phyloP scores from a whole-genome alignment of 1,284 basidiomycete species.

The Dichomitus squalens region DNA sequence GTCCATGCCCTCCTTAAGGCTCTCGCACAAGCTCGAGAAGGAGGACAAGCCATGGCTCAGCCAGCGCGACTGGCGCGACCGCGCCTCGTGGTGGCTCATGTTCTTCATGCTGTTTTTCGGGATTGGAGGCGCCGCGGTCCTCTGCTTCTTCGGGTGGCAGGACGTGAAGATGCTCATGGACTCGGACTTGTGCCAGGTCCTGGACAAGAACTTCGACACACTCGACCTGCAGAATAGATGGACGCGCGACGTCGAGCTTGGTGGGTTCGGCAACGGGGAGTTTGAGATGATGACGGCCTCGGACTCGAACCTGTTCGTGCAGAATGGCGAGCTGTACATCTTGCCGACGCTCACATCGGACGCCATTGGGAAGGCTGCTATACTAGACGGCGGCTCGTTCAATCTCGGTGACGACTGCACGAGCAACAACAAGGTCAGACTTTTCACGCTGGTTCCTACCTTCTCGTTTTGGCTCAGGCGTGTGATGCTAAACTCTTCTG shows the following conservation, averaged over 20 bases:
- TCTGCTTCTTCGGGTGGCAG: slow-evolving; percentile 50
- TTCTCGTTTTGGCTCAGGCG: no score
- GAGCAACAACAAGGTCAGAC: slow-evolving; percentile 32
- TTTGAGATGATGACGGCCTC: slow-evolving; percentile 77
- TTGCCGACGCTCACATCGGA: slow-evolving; percentile 81
- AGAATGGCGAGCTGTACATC: slow-evolving; percentile 74
- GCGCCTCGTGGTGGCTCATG: slow-evolving; percentile 61
- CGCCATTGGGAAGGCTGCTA: slow-evolving; percentile 51
- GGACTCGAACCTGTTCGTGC: slow-evolving; percentile 67
- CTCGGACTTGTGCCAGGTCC: slow-evolving; percentile 60
- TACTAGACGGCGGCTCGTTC: slow-evolving; percentile 67
- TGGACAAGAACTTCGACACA: slow-evolving; percentile 69
- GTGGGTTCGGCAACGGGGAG: slow-evolving; percentile 81
- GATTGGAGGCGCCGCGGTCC: slow-evolving; percentile 44
- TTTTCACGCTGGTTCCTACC: background rate
- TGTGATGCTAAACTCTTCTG: no score
- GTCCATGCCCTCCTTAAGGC: slow-evolving; percentile 48
- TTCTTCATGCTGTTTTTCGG: slow-evolving; percentile 48
- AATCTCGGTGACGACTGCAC: slow-evolving; percentile 69
- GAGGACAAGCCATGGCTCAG: slow-evolving; percentile 68
- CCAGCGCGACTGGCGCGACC: slow-evolving; percentile 50
- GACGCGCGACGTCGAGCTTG: slow-evolving; percentile 69
- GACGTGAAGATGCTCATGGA: slow-evolving; percentile 41
- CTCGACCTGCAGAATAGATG: slow-evolving; percentile 57
- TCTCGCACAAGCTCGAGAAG: slow-evolving; percentile 46